Evolutionary conservation across 306 rosid genomes (phyloP), one percentile per base, ranked within the genome.

Genomic region (Cucumis cinereus): DNA sequence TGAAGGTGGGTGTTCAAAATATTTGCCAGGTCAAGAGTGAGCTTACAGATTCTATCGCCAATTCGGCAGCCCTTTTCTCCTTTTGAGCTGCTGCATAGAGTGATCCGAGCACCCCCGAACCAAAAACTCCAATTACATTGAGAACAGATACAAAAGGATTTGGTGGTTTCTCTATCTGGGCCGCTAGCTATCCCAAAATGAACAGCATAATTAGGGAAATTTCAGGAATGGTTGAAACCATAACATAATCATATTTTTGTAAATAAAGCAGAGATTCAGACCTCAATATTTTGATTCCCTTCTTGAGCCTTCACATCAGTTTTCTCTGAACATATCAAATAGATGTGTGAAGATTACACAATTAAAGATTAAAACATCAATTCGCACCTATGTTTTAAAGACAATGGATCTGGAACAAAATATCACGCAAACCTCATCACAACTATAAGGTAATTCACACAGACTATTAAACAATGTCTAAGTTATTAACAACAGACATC

Each of bases 11-110:
- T 76, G 78, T 79, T 73, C 61, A 38, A 45, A 33, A 52, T 16
- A 36, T 55, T 35, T 55, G 52, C 70, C 77, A 54, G 19, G 81
- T 62, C n/a, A 9, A 68, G 52, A 30, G 78, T 50, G 75, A 77
- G 73, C 96, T 93, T 88, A 90, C 98, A 71, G 93, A 83, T 80
- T 94, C 96, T 56, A 92, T 78, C 24, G 80, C 81, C 78, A 85
- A 87, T 58, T 70, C 66, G 49, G 90, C 76, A 13, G 84, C 43
- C 23, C 67, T 70, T 83, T 82, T 90, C 82, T 92, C 97, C 76
- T 86, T 85, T 85, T 71, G 85, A 84, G 88, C 81, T 58, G 83
- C 77, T 26, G 88, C 87, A 77, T 84, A 93, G 63, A 93, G 78
- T 10, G 98, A 96, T 62, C 90, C 96, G 26, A 93, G 63, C 70